Percentiles rank a stretch among this genome's conserved stretches.
These are phyloP conservation scores for Claviceps arundinis DNA, from an alignment of 2,329 filamentous ascomycete species.

Conservation along the genomic window DNA sequence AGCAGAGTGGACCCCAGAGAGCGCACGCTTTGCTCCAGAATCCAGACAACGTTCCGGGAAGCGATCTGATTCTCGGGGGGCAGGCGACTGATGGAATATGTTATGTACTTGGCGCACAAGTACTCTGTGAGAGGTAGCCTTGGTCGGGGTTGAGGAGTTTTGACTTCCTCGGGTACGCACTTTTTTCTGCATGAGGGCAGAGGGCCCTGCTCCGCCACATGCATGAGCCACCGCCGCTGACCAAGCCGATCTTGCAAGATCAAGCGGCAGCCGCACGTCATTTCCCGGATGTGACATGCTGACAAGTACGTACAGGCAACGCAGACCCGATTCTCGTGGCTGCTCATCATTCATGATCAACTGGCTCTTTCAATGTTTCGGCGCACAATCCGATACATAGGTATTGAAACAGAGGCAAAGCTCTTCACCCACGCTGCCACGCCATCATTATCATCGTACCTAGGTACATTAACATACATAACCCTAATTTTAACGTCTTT, in stretches of 20 bases:
- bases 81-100: constrained; percentile 6
- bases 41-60: constrained; percentile 7
- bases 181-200: not conserved
- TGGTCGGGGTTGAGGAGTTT: constrained; percentile 23
- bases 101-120: constrained; percentile 26
- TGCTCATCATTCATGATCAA: not conserved
- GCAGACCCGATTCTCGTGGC: not conserved
- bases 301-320: not conserved
- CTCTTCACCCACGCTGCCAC: not conserved
- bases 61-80: constrained; percentile 11
- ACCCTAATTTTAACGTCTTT: not conserved
- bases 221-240: too few species aligned
- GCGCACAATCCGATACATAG: not conserved
- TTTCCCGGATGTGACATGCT: not conserved
- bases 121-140: constrained; percentile 11
- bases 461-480: too few species aligned
- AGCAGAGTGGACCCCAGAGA: constrained; percentile 5
- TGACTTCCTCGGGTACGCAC: constrained; percentile 10
- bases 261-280: too few species aligned
- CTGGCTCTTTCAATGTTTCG: not conserved
- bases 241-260: too few species aligned
- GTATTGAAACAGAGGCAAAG: not conserved
- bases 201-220: not conserved
- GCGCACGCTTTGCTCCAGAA: constrained; percentile 7
- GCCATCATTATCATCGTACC: not conserved